Percentiles rank a stretch among this genome's conserved stretches.
phyloP scores from a whole-genome alignment of 805 yeast genomes.

The Debaryomyces hansenii region DNA sequence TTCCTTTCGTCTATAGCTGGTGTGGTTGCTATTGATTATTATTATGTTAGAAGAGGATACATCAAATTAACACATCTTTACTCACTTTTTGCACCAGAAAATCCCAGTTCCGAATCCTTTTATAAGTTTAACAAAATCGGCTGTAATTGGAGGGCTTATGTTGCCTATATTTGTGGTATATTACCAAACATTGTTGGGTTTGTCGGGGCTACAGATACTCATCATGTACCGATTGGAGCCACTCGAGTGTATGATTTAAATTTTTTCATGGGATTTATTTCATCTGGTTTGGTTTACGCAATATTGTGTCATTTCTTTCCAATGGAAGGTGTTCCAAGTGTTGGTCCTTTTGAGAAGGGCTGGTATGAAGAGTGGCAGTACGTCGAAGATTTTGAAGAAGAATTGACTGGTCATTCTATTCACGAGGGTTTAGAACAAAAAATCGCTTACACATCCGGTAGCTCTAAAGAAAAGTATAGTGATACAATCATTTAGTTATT shows the following conservation, averaged over 20 bases:
- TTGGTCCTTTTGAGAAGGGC: slow-evolving; percentile 47
- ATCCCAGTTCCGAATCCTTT: slow-evolving; percentile 25
- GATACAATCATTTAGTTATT: slow-evolving; percentile 1
- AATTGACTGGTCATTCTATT: slow-evolving; percentile 28
- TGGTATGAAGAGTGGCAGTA: slow-evolving; percentile 66
- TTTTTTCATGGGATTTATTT: slow-evolving; percentile 73
- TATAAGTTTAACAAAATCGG: slow-evolving; percentile 68
- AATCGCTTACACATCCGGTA: slow-evolving; percentile 12
- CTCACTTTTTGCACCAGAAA: slow-evolving; percentile 39
- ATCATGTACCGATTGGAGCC: slow-evolving; percentile 74
- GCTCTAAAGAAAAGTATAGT: not conserved
- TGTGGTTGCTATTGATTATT: slow-evolving; percentile 43
- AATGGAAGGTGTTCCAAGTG: slow-evolving; percentile 35
- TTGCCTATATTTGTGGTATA: slow-evolving; percentile 78
- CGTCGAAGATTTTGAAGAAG: slow-evolving; percentile 61
- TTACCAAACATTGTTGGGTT: slow-evolving; percentile 85
- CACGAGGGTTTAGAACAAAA: slow-evolving; percentile 16
- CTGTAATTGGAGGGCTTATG: slow-evolving; percentile 80
- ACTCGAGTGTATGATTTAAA: slow-evolving; percentile 68
- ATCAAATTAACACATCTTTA: slow-evolving; percentile 66
- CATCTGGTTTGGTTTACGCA: slow-evolving; percentile 57
- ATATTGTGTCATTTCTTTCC: slow-evolving; percentile 55
- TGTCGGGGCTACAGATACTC: slow-evolving; percentile 77
- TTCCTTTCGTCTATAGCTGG: slow-evolving; percentile 46
- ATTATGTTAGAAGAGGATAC: slow-evolving; percentile 69